phyloP scores from a whole-genome alignment of 1,284 basidiomycete species.

The Sanghuangporus baumii region DNA sequence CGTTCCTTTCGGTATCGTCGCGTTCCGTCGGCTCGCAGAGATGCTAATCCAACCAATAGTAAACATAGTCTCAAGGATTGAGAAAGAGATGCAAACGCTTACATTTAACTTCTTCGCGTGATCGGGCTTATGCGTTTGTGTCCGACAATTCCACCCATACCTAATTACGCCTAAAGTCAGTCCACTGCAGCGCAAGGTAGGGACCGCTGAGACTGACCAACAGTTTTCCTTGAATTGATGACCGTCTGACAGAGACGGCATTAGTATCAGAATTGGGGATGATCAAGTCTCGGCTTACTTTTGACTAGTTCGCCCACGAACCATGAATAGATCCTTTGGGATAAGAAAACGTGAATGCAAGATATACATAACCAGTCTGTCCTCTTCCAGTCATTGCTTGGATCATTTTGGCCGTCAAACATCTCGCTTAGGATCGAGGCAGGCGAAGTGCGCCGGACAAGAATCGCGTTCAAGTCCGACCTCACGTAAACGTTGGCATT shows the following conservation, averaged over 20 bases:
- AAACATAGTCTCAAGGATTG: background rate
- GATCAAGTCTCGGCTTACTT: conserved; percentile 5
- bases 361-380: conserved; percentile 3
- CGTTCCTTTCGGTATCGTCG: conserved; percentile 4
- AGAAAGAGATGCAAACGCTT: background rate
- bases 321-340: conserved; percentile 6
- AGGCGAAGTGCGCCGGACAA: background rate
- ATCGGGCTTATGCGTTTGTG: conserved; percentile 6
- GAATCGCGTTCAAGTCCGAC: background rate
- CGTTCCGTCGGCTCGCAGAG: conserved; percentile 10
- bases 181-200: background rate
- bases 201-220: conserved; percentile 3
- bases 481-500: background rate
- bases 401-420: conserved; percentile 12
- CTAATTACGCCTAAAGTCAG: background rate
- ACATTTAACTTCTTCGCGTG: conserved; percentile 15
- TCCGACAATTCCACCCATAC: conserved; percentile 17
- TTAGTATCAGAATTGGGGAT: background rate
- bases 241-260: background rate
- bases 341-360: conserved; percentile 8
- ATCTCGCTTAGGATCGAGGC: conserved; percentile 7
- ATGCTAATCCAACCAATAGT: conserved; percentile 5
- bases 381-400: background rate
- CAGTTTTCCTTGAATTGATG: conserved; percentile 11
- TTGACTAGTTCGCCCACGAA: conserved; percentile 2